Evolutionary conservation across 306 rosid species (phyloP), one percentile per base, ranked within the genome.

Genomic region (Leucaena leucocephala): DNA sequence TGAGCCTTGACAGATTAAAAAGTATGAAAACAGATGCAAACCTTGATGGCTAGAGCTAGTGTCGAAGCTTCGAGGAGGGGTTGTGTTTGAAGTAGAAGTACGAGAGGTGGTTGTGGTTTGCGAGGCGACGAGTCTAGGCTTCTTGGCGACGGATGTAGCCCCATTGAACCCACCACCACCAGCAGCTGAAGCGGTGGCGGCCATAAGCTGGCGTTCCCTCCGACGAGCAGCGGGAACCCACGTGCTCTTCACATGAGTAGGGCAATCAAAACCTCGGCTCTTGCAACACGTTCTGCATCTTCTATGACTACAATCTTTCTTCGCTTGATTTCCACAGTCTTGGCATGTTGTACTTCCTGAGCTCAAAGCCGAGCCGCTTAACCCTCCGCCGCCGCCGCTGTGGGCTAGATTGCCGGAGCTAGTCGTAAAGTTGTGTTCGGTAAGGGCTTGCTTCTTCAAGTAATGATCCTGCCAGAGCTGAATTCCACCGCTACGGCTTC

Each of bases 1-100:
- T 14, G 55, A 49, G 7, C 7, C n/a, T 14, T 49, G 0, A 12
- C 16, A 46, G 10, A 17, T 21, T 19, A 4, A 6, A 27, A 34
- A 6, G 5, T 38, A 6, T 3, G 5, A 36, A 64, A 2, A 16
- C 2, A 1, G 0, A 42, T 9, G 19, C 78, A 10, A 59, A 92
- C 98, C 98, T 92, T 91, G 98, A 46, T 91, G 98, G 65, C 97
- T 92, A 19, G 98, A 95, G 78, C 91, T 86, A 4, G 97, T 95
- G 74, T 95, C 98, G 54, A 89, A 90, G 89, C 98, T 92, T 48
- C 97, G 61, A n/a, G 98, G 97, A 35, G 98, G 98, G 16, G 98
- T 94, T 6, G 97, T 92, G 42, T 94, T 94, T 0, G 98, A 95
- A 75, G 97, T 92, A 3, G 98, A 95, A 19, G 97, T 94, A 4